phyloP scores from a whole-genome alignment of 768 basidiomycete species.

The Termitomyces sp. region DNA sequence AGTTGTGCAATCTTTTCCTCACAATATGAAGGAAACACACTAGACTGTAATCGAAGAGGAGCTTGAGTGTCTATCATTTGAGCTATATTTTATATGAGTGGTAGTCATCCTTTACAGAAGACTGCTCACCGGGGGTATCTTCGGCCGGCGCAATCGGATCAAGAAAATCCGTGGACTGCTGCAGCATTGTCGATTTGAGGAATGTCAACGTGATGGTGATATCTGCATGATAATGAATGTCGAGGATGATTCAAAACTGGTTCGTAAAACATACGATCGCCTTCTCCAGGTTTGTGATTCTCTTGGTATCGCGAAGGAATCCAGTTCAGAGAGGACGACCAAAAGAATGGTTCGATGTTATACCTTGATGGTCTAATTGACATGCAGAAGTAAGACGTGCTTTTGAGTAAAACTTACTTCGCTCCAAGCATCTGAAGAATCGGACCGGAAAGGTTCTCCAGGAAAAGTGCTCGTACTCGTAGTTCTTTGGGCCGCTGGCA shows the following conservation, averaged over 20 bases:
- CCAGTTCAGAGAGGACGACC: slow-evolving; percentile 59
- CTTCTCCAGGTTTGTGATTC: slow-evolving; percentile 26
- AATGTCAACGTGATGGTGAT: slow-evolving; percentile 55
- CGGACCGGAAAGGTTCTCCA: slow-evolving; percentile 45
- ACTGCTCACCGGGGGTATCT: slow-evolving; percentile 10
- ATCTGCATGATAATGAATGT: slow-evolving; percentile 26
- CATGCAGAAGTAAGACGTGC: background rate
- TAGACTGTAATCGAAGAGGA: slow-evolving; percentile 28
- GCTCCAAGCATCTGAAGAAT: slow-evolving; percentile 56
- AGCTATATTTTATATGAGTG: slow-evolving; percentile 10
- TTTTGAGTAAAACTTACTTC: slow-evolving; percentile 27
- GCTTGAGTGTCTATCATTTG: slow-evolving; percentile 34
- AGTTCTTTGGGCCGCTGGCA: slow-evolving; percentile 27
- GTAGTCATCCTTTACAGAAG: background rate
- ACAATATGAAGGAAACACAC: slow-evolving; percentile 11
- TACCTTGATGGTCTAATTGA: slow-evolving; percentile 26
- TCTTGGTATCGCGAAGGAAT: slow-evolving; percentile 64
- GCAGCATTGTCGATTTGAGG: slow-evolving; percentile 27
- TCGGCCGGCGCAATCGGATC: slow-evolving; percentile 2
- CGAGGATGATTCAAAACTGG: background rate
- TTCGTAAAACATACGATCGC: slow-evolving; percentile 42
- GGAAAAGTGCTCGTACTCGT: slow-evolving; percentile 44
- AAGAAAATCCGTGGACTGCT: background rate
- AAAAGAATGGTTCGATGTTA: slow-evolving; percentile 62
- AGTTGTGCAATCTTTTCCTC: background rate